phyloP scores from a whole-genome alignment of 495 filamentous ascomycete species.

The Geoglossum glabrum region DNA sequence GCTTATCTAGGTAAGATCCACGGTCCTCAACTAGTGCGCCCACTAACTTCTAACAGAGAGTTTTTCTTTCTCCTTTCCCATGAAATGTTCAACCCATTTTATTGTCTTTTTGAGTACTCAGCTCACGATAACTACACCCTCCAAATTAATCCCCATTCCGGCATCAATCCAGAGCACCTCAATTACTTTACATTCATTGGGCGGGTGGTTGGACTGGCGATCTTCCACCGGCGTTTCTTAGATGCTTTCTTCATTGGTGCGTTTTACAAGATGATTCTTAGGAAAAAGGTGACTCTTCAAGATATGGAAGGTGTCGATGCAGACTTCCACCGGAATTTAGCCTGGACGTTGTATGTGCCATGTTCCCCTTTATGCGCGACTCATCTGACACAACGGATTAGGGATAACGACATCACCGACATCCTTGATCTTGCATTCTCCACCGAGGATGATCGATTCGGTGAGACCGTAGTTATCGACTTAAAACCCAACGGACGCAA shows the following conservation, averaged over 20 bases:
- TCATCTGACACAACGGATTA: conserved; percentile 16
- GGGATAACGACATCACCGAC: conserved; percentile 85
- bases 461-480: conserved; percentile 78
- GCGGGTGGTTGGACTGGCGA: conserved; percentile 87
- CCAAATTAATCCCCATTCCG: conserved; percentile 98
- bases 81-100: conserved; percentile 99
- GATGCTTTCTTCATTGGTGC: conserved; percentile 99
- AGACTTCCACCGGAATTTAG: conserved; percentile 83
- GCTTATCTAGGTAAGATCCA: conserved; percentile 53
- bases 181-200: conserved; percentile 99
- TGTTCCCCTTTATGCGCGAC: neutral
- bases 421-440: conserved; percentile 88
- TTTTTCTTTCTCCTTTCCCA: conserved; percentile 99
- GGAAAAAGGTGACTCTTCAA: conserved; percentile 73
- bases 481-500: conserved; percentile 78
- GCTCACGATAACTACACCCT: conserved; percentile 99
- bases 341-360: conserved; percentile 63
- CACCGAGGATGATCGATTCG: conserved; percentile 93
- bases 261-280: conserved; percentile 98
- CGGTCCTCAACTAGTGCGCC: neutral
- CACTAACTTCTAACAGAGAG: conserved; percentile 48
- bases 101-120: conserved; percentile 98
- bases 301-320: conserved; percentile 99
- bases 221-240: conserved; percentile 94
- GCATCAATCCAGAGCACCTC: conserved; percentile 97